Base-by-base conservation (phyloP, 805 yeast species). In the Candida stauntonica region DNA sequence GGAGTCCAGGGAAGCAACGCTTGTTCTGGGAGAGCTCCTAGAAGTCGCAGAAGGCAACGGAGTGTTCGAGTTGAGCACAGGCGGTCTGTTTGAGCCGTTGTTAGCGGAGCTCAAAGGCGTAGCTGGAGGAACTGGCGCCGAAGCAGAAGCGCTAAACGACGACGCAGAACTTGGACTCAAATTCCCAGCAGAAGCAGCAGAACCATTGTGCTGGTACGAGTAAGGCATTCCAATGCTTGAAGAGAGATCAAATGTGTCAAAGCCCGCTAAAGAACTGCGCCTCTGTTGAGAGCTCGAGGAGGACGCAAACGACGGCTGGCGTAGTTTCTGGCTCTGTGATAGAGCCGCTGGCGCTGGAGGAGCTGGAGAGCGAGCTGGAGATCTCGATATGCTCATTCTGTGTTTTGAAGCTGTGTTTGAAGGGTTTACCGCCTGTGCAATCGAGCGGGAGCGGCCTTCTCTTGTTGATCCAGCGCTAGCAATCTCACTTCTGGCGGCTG, bases 201-300 rank as follows among this genome's bases (percentile, higher is more conserved):
- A 30, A 13, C 26, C 7, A 8, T 35, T 5, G 27, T 31, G 34
- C 18, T 33, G 43, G 38, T 35, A 35, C 1, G 46, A 17, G 35
- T 50, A 52, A 2, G 56, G 58, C 49, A 46, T 42, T 2, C 56
- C 56, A 8, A 50, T 33, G 26, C 42, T 44, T 0, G 52, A 35
- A 3, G 49, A 38, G n/a, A 48, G 33, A n/a, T 52, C 57, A 1
- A 33, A 9, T 2, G 29, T 15, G 33, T 45, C 55, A 19, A 49
- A 27, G 5, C 45, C 42, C 2, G 48, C 42, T 3, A 46, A 5
- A 3, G 58, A 54, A 1, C 45, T 29, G 11, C 55, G 47, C 36
- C 55, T 26, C 15, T 45, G 42, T 9, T 28, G 26, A 17, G 16
- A 8, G 9, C 27, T 8, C n/a, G 33, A 4, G 7, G 29, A n/a